Base-by-base conservation (phyloP, 257 asterid genomes). In the Ophiorrhiza pumila region DNA sequence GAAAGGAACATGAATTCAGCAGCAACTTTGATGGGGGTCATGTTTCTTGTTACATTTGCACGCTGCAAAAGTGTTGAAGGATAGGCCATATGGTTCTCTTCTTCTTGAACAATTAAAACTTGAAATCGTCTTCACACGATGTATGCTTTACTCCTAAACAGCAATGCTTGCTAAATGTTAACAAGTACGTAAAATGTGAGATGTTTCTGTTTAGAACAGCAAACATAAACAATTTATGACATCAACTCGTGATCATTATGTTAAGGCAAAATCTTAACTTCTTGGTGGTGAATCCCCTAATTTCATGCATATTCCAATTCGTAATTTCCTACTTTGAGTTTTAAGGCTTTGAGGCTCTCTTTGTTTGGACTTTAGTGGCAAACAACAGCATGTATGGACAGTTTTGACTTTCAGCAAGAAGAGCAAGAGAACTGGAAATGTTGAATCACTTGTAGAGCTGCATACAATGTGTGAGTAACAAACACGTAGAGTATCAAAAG, bases 401-500 rank as follows among this genome's bases (percentile, higher is more conserved):
- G n/a, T 32, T 10, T 56, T 6, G 32, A 23, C 31, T 56, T 23
- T 1, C 0, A 23, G 1, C 15, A 56, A 5, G 3, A 17, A 27
- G 23, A 56, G 14, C 65, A 17, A 59, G 42, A 61, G 34, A 18
- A 35, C 23, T 32, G 27, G 27, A 61, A 61, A 4, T 18, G 14
- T 61, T 17, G 17, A 9, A 61, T 18, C 46, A 2, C 49, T 22
- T 22, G 7, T 3, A 35, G 35, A 18, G 68, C 32, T 23, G 53
- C 53, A 65, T 23, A 23, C 37, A 42, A 42, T 4, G 53, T 14
- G 37, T 65, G 69, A 65, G 37, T 7, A 65, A 42, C 55, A 42
- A 65, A 41, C 69, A 53, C 69, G 52, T 5, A 13, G 50, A 65
- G 52, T 41, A 14, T 41, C 13, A 41, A 65, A 42, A 65, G 69